A percentile compares a stretch with the other conserved stretches of the same genome.
Evolutionary conservation across 2,329 filamentous ascomycete genomes (phyloP).

Genomic region (Sphaerulina populicola): DNA sequence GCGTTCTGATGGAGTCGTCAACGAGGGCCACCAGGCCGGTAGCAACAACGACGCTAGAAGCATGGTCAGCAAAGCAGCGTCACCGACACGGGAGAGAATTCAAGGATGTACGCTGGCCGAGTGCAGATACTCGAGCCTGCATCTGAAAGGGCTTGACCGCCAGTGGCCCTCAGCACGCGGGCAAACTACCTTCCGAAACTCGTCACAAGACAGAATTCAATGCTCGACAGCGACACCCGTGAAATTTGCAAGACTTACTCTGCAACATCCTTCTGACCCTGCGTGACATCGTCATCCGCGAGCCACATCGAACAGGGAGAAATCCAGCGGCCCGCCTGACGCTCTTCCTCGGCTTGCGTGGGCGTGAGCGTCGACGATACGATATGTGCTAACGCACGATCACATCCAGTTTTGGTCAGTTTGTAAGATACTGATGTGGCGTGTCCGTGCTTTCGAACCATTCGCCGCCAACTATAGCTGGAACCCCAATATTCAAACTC

Average conservation of each 20-base stretch:
- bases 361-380: constrained; percentile 68
- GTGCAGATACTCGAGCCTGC: not conserved
- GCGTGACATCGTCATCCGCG: constrained; percentile 61
- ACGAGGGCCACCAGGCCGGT: constrained; percentile 84
- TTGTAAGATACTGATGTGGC: constrained; percentile 66
- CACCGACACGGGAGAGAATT: not conserved
- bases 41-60: constrained; percentile 67
- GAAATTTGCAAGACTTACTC: constrained; percentile 55
- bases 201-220: not conserved
- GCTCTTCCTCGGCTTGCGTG: constrained; percentile 62
- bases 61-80: constrained; percentile 3
- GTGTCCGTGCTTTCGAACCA: constrained; percentile 57
- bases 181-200: not conserved
- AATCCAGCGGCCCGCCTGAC: constrained; percentile 76
- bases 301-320: constrained; percentile 88
- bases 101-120: not conserved
- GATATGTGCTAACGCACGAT: constrained; percentile 68
- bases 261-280: constrained; percentile 67
- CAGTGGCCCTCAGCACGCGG: not conserved
- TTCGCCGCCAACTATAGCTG: constrained; percentile 73
- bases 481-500: constrained; percentile 92
- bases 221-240: not conserved
- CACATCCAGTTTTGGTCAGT: constrained; percentile 59
- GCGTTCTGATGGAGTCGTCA: constrained; percentile 80
- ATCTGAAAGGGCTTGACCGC: not conserved